Base-by-base conservation (phyloP, 1,284 basidiomycete genomes). In the Phlebopus sp. region DNA sequence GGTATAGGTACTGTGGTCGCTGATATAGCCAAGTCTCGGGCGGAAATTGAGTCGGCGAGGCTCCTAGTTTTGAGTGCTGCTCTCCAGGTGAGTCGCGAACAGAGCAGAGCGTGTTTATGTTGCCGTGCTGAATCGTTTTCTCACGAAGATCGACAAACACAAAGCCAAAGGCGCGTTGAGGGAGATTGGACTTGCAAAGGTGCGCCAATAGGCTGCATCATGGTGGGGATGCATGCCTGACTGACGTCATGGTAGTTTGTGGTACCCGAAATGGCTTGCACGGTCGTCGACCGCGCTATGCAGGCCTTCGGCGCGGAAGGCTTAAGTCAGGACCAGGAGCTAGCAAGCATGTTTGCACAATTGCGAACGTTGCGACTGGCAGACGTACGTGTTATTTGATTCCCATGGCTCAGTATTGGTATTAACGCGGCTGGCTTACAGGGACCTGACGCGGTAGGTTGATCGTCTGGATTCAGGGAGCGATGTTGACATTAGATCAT, bases 161-260 rank as follows among this genome's bases (percentile, higher is more conserved):
- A 83, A 88, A 55, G 92, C 96, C 3, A 99, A 98, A 68, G 94
- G 91, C 35, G 96, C 97, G 0, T 67, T 97, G 70, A 95, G 95
- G 69, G 96, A 98, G 68, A 99, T 99, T 61, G 95, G 92, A 35
- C 92, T 97, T 56, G 92, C 93, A 49, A 99, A 99, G 79, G 94
- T 90, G 50, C 46, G 36, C 6, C 14, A 39, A 23, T 47, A 10
- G 9, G 14, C 41, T 29, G 23, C 18, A 30, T 30, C 15, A 4
- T 18, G 14, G 47, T 48, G 10, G 36, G 35, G 36, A 11, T 9
- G 32, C 37, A 21, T 37, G 32, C 48, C 58, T 17, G 56, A 41
- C 18, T 2, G 25, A 41, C 44, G 44, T 38, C 47, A 23, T 46
- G 21, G 18, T 50, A 94, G 92, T 95, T 96, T 59, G 84, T 92